Conservation (phyloP, 1,284 basidiomycete genomes). For the Tylopilus orsonianus region DNA sequence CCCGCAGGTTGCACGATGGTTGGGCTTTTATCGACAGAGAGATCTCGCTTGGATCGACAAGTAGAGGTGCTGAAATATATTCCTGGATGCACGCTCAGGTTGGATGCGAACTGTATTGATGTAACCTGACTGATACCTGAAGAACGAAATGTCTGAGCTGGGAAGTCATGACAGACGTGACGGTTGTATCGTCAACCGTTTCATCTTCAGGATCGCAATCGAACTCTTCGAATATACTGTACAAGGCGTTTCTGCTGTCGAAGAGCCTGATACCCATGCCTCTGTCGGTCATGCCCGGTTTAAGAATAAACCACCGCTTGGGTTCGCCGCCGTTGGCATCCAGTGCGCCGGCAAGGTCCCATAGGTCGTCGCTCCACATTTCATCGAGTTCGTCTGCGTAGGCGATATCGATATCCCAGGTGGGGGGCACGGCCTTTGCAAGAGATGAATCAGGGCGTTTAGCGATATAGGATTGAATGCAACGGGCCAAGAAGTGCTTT, state of each 20-base stretch:
- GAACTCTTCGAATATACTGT: slow-evolving; percentile 83
- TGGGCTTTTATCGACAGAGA: slow-evolving; percentile 25
- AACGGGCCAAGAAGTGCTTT: slow-evolving; percentile 89
- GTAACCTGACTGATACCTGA: slow-evolving; percentile 66
- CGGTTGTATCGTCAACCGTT: slow-evolving; percentile 33
- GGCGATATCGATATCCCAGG: slow-evolving; percentile 88
- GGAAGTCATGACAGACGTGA: slow-evolving; percentile 73
- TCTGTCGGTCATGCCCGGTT: slow-evolving; percentile 96
- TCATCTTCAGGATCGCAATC: slow-evolving; percentile 56
- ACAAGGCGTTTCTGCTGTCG: slow-evolving; percentile 72
- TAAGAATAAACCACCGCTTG: slow-evolving; percentile 86
- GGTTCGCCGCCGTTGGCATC: slow-evolving; percentile 36
- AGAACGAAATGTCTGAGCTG: slow-evolving; percentile 97
- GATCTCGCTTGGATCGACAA: slow-evolving; percentile 68
- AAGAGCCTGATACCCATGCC: slow-evolving; percentile 96
- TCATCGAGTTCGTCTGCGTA: slow-evolving; percentile 97
- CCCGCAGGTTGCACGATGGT: slow-evolving; percentile 38
- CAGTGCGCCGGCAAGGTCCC: slow-evolving; percentile 75
- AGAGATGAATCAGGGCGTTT: slow-evolving; percentile 69
- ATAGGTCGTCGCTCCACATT: slow-evolving; percentile 90
- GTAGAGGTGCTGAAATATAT: slow-evolving; percentile 76
- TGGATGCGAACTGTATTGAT: slow-evolving; percentile 2
- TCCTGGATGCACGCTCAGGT: slow-evolving; percentile 52
- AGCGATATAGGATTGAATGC: slow-evolving; percentile 70
- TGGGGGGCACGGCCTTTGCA: slow-evolving; percentile 62